Base-by-base conservation (phyloP, 306 rosid species). In the Cercis canadensis region DNA sequence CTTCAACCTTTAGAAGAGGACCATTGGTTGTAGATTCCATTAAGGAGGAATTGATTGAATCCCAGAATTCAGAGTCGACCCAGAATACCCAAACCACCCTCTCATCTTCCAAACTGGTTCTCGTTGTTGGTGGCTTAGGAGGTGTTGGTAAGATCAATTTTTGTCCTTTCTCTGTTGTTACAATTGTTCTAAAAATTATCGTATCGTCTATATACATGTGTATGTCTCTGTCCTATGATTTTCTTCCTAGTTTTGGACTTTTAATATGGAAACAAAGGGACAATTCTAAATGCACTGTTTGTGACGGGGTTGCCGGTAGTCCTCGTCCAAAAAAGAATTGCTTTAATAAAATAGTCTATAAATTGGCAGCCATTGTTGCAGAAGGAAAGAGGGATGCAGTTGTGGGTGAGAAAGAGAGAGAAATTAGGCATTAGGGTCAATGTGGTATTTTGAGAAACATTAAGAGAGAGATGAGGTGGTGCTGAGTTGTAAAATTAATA, bases 41-140 rank as follows among this genome's bases (percentile, higher is more conserved):
- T 56, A 80, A 72, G 69, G 81, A 86, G 70, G 82, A 86, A 49
- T 33, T 59, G 11, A 8, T 75, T 52, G 79, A 80, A 21, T 74
- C 80, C 31, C 81, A 74, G 11, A 76, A 16, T 81, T 84, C 85
- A 31, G 89, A 81, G 16, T 72, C 69, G 18, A 66, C 63, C 53
- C 55, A 47, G 5, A 75, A 62, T 63, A 55, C 49, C 15, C 62
- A 77, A 62, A 36, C 46, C 47, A 50, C 62, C 8, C 67, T 81
- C 11, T 60, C 81, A 5, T 88, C 97, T 47, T 78, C 96, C 29
- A 93, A 90, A 80, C 62, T 90, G 18, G 96, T 90, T 11, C 98
- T 93, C 50, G 92, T 93, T 62, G 79, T 87, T 57, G 98, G 98
- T 46, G 98, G 87, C 56, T 69, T 96, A 0, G 98, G 98, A 2